Conservation (phyloP, 148 eudicot species). For the Dysphania ambrosioides region DNA sequence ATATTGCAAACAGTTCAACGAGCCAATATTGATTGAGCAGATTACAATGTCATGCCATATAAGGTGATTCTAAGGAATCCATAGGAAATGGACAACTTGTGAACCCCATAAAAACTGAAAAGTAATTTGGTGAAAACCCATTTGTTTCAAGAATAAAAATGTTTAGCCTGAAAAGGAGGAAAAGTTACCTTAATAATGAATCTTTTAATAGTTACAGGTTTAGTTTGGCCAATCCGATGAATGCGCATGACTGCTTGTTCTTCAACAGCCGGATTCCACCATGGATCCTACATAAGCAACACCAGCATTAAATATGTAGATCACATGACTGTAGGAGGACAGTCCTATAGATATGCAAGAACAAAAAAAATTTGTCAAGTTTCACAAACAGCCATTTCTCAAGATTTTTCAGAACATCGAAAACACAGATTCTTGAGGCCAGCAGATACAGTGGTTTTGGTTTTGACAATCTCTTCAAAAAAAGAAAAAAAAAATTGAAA, state of each 20-base stretch:
- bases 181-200: conserved; percentile 84
- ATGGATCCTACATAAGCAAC: conserved; percentile 72
- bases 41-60: background rate
- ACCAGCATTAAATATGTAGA: conserved; percentile 4
- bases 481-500: too few species aligned
- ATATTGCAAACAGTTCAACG: background rate
- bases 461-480: background rate
- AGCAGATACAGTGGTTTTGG: background rate
- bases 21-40: background rate
- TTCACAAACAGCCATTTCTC: background rate
- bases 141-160: background rate
- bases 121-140: background rate
- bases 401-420: background rate
- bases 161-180: background rate
- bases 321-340: background rate
- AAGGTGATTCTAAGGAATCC: background rate
- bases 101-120: background rate
- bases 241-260: conserved; percentile 99
- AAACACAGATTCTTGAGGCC: background rate
- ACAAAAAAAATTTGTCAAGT: background rate
- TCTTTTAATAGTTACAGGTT: conserved; percentile 68
- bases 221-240: conserved; percentile 97
- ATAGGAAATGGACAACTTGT: background rate
- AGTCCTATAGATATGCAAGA: background rate
- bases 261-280: conserved; percentile 99